These are phyloP conservation scores for Meyerozyma athensensis DNA, from an alignment of 1,139 yeast genomes.

Conservation along the genomic window DNA sequence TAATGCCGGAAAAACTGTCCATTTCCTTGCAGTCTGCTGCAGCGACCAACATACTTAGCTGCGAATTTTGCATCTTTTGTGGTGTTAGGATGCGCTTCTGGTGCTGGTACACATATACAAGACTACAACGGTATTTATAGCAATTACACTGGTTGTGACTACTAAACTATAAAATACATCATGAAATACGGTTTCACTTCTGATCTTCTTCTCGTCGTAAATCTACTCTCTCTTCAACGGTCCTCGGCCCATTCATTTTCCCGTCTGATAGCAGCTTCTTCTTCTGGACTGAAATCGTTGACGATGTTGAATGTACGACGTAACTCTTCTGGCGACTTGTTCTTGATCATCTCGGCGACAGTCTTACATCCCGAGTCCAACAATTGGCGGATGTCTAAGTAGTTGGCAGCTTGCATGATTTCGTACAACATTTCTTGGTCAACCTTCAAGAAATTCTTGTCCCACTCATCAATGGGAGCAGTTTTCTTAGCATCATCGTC, in stretches of 20 bases:
- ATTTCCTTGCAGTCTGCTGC: background rate
- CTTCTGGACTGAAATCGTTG: slow-evolving; percentile 96
- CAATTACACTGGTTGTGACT: no score
- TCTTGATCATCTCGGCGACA: slow-evolving; percentile 97
- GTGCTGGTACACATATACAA: background rate
- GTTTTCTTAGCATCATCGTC: slow-evolving; percentile 73
- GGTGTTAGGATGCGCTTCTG: slow-evolving; percentile 1
- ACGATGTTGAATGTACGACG: slow-evolving; percentile 94
- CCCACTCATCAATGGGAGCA: slow-evolving; percentile 94
- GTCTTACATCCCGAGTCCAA: slow-evolving; percentile 95
- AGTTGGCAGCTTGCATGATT: slow-evolving; percentile 93
- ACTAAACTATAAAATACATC: background rate
- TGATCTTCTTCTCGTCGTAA: background rate
- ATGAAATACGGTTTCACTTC: background rate
- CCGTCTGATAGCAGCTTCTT: slow-evolving; percentile 94
- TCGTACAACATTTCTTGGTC: slow-evolving; percentile 99
- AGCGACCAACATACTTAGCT: slow-evolving; percentile 1
- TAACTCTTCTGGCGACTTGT: slow-evolving; percentile 93
- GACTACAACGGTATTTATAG: background rate
- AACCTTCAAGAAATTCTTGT: slow-evolving; percentile 88
- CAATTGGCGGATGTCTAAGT: slow-evolving; percentile 86
- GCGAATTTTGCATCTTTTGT: slow-evolving; percentile 1
- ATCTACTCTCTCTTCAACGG: slow-evolving; percentile 40
- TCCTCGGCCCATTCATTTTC: slow-evolving; percentile 99
- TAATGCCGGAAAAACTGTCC: slow-evolving; percentile 7